Base-by-base conservation (phyloP, 805 yeast species). In the Zygoascus bituminiphila region DNA sequence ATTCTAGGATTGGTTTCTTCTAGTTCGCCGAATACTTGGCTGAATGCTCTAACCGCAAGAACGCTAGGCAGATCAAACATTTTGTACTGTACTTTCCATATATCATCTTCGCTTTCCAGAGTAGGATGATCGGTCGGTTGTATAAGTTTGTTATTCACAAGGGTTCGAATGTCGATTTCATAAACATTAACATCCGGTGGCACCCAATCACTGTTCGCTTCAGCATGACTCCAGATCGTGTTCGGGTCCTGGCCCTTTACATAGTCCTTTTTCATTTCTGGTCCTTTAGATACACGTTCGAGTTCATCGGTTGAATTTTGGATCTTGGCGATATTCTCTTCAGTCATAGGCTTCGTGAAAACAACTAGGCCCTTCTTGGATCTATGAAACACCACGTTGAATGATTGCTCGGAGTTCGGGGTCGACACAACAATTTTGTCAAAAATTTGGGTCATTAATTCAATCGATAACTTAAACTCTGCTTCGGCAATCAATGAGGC, bases 381-480 rank as follows among this genome's bases (percentile, higher is more conserved):
- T 38, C 55, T 50, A 24, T 55, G 55, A 44, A 60, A 44, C 2
- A 56, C 55, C 19, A 62, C 31, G 36, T 57, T 57, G 43, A 54
- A 49, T 40, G 60, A 36, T 49, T 69, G 70, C 1, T 76, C 66
- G 29, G 59, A 53, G 8, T 64, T 59, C 1, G 68, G 56, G 7
- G 59, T 60, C n/a, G 65, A 57, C 5, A 56, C 50, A 0, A 63
- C 60, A 23, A 78, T 63, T 2, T 57, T 51, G 22, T 72, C 66
- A 48, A 83, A 52, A 1, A 81, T 38, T 17, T 67, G 62, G n/a
- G 67, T 63, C 67, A 84, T 70, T 1, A 86, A 61, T 9, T 69
- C 62, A 51, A 84, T 56, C 5, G 88, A 80, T 17, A 76, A 60
- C 53, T 72, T 75, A 62, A 87, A 84, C 62, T 88, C 95, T 14